These are phyloP conservation scores for Rhodotorula paludigena DNA, from an alignment of 768 basidiomycete genomes.

Conservation along the genomic window DNA sequence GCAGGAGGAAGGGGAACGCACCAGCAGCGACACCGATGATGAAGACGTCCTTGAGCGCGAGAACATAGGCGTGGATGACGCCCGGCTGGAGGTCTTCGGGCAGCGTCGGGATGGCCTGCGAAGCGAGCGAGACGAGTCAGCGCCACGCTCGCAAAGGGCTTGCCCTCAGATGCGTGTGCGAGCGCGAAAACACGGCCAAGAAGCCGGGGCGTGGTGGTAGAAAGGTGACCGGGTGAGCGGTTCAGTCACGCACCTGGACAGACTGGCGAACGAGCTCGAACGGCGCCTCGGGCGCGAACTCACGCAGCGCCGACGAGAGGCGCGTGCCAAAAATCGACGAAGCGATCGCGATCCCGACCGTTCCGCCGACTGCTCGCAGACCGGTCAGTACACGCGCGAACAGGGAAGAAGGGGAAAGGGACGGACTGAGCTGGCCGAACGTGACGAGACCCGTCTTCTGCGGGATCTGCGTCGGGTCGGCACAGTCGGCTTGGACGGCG, in stretches of 20 bases:
- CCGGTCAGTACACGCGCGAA: background rate
- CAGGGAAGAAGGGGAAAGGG: no score
- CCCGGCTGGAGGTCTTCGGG: constrained; percentile 31
- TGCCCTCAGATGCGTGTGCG: no score
- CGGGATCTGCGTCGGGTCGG: constrained; percentile 45
- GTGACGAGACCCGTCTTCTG: constrained; percentile 47
- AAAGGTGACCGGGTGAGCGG: no score
- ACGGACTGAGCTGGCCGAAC: constrained; percentile 44
- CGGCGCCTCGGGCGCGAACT: constrained; percentile 32
- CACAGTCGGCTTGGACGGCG: constrained; percentile 49
- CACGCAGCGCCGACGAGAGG: constrained; percentile 40
- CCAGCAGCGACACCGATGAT: constrained; percentile 47
- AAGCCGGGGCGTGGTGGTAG: no score
- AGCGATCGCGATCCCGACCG: constrained; percentile 41
- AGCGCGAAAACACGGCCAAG: no score
- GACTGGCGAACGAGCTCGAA: constrained; percentile 46
- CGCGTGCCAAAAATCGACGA: constrained; percentile 13
- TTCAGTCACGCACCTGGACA: constrained; percentile 33
- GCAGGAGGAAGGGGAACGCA: background rate
- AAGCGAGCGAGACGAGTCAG: constrained; percentile 11
- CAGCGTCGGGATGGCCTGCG: constrained; percentile 44
- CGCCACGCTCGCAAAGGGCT: constrained; percentile 23
- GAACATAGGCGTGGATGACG: constrained; percentile 40
- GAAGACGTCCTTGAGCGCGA: constrained; percentile 43
- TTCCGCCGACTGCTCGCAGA: constrained; percentile 32